Conservation (phyloP, 768 basidiomycete species). For the Mycena epipterygia region DNA sequence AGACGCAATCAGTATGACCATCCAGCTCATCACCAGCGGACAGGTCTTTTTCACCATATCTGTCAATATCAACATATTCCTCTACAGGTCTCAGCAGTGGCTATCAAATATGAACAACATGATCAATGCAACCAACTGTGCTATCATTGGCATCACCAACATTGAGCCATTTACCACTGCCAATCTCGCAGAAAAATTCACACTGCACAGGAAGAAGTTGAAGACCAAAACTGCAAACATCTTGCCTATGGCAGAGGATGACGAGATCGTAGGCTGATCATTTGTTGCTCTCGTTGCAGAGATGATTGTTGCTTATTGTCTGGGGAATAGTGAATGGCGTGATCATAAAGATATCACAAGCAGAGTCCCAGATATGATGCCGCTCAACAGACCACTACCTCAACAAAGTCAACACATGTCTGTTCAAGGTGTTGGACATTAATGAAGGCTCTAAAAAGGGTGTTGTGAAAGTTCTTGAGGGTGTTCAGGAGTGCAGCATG, state of each 20-base stretch:
- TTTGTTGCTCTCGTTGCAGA: constrained; percentile 31
- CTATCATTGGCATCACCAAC: constrained; percentile 23
- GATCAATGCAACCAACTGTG: constrained; percentile 44
- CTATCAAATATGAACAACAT: constrained; percentile 45
- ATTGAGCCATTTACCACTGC: constrained; percentile 14
- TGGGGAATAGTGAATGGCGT: constrained; percentile 31
- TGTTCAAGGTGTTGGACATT: constrained; percentile 35
- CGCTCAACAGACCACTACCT: constrained; percentile 1
- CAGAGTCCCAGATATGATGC: constrained; percentile 1
- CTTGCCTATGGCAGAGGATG: constrained; percentile 35
- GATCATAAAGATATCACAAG: constrained; percentile 20
- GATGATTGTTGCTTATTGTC: constrained; percentile 33
- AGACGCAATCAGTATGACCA: constrained; percentile 38
- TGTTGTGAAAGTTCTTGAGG: constrained; percentile 27
- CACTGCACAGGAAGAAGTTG: constrained; percentile 29
- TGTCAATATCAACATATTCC: constrained; percentile 51
- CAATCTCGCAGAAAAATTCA: constrained; percentile 33
- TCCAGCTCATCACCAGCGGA: constrained; percentile 39
- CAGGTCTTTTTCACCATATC: constrained; percentile 39
- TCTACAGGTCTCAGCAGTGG: constrained; percentile 45
- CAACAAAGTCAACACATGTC: constrained; percentile 2
- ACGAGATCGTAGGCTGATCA: constrained; percentile 21
- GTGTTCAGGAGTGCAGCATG: constrained; percentile 20
- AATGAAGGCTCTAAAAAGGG: constrained; percentile 41
- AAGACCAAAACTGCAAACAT: constrained; percentile 37